Evolutionary conservation across 371 early-diverging fungal species (phyloP), one percentile per base, ranked within the genome.

Genomic region (Rhizopus arrhizus): DNA sequence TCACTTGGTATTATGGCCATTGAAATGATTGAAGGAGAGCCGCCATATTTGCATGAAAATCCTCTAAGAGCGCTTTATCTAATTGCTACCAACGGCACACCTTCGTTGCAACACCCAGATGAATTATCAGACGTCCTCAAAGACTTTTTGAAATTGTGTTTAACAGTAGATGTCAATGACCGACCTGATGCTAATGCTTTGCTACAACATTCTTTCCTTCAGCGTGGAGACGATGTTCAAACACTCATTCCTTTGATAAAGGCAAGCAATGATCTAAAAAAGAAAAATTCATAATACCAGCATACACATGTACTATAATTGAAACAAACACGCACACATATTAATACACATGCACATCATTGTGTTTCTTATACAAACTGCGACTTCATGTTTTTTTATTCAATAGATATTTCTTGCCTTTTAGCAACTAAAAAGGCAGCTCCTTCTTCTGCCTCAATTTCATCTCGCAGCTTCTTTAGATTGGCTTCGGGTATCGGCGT

Each of bases 1-100:
- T 91, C 93, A 11, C 74, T 95, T 4, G 97, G 95, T 7, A 94
- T 97, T 63, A 89, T 95, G 81, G 75, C 87, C 34, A 91, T 92
- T 58, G 92, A 94, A 69, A 85, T 91, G 85, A 75, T 89, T 52
- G 85, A 89, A 70, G 91, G 93, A 11, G 90, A 90, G 58, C 94
- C 95, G 29, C 97, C 97, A 33, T 95, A 94, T 68, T 73, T 93
- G 40, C 86, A 91, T 61, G 92, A 92, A 61, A 88, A 92, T 59
- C 91, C 91, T 5, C 71, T 92, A 33, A 75, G 88, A 46, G 94
- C 94, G 15, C 77, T 94, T 15, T 94, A 94, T 62, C 75, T 93
- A 58, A 93, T 93, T 74, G 93, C 93, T 3, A 93, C 93, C 12
- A 93, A 91, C 59, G 94, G 94, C 10, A 93, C 94, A 33, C 94